Evolutionary conservation across 148 eudicot species (phyloP).

Genomic region (Chenopodium formosanum): DNA sequence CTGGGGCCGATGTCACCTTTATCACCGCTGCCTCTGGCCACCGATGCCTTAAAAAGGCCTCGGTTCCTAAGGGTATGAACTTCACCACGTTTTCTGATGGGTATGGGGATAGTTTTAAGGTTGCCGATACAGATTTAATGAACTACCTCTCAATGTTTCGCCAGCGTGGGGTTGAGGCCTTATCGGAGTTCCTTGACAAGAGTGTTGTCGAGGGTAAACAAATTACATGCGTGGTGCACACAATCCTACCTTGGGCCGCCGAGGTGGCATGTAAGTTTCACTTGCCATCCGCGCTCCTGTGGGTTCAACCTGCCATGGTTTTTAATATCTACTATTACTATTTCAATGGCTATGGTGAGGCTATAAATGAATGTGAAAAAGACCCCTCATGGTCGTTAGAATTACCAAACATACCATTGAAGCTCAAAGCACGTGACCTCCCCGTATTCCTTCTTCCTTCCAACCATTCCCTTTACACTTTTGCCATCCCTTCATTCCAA

Average conservation of each 20-base stretch:
- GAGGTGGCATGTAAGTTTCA: constrained; percentile 46
- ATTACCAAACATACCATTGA: constrained; percentile 43
- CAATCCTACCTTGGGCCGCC: constrained; percentile 54
- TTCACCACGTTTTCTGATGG: constrained; percentile 51
- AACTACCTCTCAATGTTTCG: constrained; percentile 23
- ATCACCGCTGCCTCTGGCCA: constrained; percentile 33
- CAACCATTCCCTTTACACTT: constrained; percentile 18
- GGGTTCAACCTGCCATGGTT: constrained; percentile 64
- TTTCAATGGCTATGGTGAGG: constrained; percentile 36
- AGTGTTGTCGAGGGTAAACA: constrained; percentile 38
- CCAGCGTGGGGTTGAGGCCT: constrained; percentile 26
- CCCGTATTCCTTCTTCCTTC: constrained; percentile 56
- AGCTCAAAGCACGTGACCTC: constrained; percentile 38
- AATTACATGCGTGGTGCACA: constrained; percentile 51
- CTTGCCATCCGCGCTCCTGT: constrained; percentile 45
- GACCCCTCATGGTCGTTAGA: constrained; percentile 40
- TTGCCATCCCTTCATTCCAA: constrained; percentile 30
- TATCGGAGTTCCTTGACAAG: constrained; percentile 27
- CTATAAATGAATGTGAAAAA: constrained; percentile 21
- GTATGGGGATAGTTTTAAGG: constrained; percentile 38
- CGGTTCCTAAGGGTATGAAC: constrained; percentile 29
- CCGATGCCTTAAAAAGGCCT: constrained; percentile 21
- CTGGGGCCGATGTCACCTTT: constrained; percentile 44
- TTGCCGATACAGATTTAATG: constrained; percentile 2
- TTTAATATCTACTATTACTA: constrained; percentile 52